Percentiles rank a stretch among this genome's conserved stretches.
These are phyloP conservation scores for Aphanomyces invadans DNA, from an alignment of 352 stramenopile species.

Conservation along the genomic window DNA sequence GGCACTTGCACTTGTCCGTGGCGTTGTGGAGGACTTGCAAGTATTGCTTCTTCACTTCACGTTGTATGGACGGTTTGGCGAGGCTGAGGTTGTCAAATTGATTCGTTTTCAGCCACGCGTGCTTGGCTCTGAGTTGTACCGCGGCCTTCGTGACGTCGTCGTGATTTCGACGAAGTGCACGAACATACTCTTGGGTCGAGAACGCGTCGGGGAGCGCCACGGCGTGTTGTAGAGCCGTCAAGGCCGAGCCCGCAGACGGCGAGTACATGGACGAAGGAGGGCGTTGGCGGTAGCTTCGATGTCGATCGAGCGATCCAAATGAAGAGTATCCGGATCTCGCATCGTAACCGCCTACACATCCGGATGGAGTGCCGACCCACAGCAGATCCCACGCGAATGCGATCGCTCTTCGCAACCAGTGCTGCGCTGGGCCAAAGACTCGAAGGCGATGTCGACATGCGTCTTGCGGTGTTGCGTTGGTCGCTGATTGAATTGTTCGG, in stretches of 20 bases:
- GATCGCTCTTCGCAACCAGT: too few species aligned
- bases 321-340: not conserved
- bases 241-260: constrained; percentile 24
- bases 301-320: not conserved
- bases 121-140: constrained; percentile 61
- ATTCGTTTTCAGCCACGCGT: constrained; percentile 37
- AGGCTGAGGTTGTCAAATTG: constrained; percentile 60
- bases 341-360: too few species aligned
- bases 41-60: constrained; percentile 67
- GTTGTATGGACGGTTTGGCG: constrained; percentile 43
- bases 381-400: too few species aligned
- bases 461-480: too few species aligned
- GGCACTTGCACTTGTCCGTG: constrained; percentile 41
- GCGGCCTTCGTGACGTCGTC: constrained; percentile 61
- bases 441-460: too few species aligned
- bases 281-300: not conserved
- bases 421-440: too few species aligned
- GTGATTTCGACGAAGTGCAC: constrained; percentile 53
- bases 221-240: constrained; percentile 56
- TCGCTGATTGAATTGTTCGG: too few species aligned
- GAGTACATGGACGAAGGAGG: not conserved
- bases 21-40: constrained; percentile 57
- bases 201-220: constrained; percentile 58
- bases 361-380: too few species aligned
- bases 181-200: constrained; percentile 41